Base-by-base conservation (phyloP, 371 early-diverging fungal species). In the Nematocida homosporus region DNA sequence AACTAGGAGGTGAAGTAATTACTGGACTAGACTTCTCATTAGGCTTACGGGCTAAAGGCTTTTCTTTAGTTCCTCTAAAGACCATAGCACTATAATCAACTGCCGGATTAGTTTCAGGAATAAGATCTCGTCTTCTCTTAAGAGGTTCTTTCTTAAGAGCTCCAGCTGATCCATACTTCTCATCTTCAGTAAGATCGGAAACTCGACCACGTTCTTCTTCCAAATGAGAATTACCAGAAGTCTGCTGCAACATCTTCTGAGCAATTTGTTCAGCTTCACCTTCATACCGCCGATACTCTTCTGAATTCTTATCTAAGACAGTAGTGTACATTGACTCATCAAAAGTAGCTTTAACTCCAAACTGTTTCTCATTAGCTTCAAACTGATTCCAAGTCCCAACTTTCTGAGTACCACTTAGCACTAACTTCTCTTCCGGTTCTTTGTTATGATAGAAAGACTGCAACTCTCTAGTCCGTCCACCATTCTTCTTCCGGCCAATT, bases 291-390 rank as follows among this genome's bases (percentile, higher is more conserved):
- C 90, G 91, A 81, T 86, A 97, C 59, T 89, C 89, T 5, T 92
- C 88, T 25, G 87, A 88, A 3, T 86, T 86, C 68, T 90, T 86
- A 82, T 97, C 93, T 56, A 97, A 82, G 23, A 85, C 87, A 0
- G 94, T 94, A 1, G 96, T 95, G 82, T 97, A 97, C 1, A 93
- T 78, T 53, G 91, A 90, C 77, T 95, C 95, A 77, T 95, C 87
- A 85, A 90, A 97, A 80, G 92, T 91, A 0, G 94, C 90, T 30
- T 87, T 91, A 59, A 97, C 86, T 0, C 95, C 95, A 87, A 95
- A 96, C 50, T 91, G 84, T 68, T 86, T 83, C 80, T 93, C 92
- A 80, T 96, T 96, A 2, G 87, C 91, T n/a, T 89, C 91, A 87
- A 97, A 97, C 82, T 97, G 97, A 85, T 97, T 93, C 97, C 97